Conservation (phyloP, 2,329 filamentous ascomycete species). For the Penicillium aurantiogriseum region DNA sequence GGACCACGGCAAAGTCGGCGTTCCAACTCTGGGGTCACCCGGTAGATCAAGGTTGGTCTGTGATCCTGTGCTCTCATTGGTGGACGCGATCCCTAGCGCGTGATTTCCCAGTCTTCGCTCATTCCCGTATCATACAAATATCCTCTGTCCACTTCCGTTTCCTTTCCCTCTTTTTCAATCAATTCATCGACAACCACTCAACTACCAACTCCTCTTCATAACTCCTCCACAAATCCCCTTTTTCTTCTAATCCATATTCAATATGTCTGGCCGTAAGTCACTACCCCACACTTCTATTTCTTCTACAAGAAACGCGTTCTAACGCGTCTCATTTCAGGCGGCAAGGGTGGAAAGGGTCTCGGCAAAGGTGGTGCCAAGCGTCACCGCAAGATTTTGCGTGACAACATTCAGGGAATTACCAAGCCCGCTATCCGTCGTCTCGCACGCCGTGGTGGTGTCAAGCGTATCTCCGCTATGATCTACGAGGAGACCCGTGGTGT, state of each 20-base stretch:
- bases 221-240: constrained; percentile 9
- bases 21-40: constrained; percentile 26
- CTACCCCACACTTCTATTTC: constrained; percentile 9
- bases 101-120: constrained; percentile 38
- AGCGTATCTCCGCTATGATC: constrained; percentile 98
- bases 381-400: constrained; percentile 97
- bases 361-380: constrained; percentile 98
- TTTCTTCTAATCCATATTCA: constrained; percentile 40
- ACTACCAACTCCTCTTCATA: constrained; percentile 24
- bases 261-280: constrained; percentile 60
- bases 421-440: constrained; percentile 99
- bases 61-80: constrained; percentile 41
- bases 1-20: constrained; percentile 24
- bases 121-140: constrained; percentile 42
- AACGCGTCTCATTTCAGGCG: constrained; percentile 60
- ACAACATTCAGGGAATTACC: constrained; percentile 99
- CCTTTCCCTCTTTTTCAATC: constrained; percentile 25
- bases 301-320: constrained; percentile 35
- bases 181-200: constrained; percentile 21
- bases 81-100: constrained; percentile 32
- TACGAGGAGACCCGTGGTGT: constrained; percentile 82
- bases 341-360: constrained; percentile 96
- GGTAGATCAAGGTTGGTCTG: constrained; percentile 28
- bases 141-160: constrained; percentile 31
- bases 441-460: constrained; percentile 98